Evolutionary conservation across 2,329 filamentous ascomycete genomes (phyloP).

Genomic region (Albophoma yamanashiensis): DNA sequence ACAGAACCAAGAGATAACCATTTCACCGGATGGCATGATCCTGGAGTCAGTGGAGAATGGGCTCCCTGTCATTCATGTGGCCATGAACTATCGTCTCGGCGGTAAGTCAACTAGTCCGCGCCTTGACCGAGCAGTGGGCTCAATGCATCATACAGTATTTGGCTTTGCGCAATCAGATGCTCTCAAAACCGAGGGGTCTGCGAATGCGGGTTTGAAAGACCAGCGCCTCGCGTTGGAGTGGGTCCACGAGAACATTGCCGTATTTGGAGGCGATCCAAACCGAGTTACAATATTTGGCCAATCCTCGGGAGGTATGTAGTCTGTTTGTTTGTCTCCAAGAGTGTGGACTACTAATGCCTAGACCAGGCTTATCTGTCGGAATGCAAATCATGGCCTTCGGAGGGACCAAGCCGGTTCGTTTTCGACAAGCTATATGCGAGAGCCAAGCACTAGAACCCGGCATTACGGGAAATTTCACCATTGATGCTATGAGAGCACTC

Average conservation of each 20-base stretch:
- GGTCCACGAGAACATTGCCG: slow-evolving; percentile 49
- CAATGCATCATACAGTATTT: slow-evolving; percentile 10
- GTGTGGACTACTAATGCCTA: not conserved
- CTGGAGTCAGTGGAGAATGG: slow-evolving; percentile 32
- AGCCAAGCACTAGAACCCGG: slow-evolving; percentile 40
- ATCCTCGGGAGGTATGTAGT: slow-evolving; percentile 17
- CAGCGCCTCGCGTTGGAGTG: slow-evolving; percentile 34
- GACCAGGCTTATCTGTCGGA: slow-evolving; percentile 26
- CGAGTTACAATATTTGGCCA: slow-evolving; percentile 39
- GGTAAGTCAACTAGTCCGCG: slow-evolving; percentile 3
- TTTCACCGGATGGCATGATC: slow-evolving; percentile 32
- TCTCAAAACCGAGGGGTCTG: slow-evolving; percentile 8
- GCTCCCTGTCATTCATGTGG: slow-evolving; percentile 21
- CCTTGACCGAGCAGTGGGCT: not conserved
- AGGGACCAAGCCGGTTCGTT: slow-evolving; percentile 28
- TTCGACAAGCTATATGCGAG: slow-evolving; percentile 33
- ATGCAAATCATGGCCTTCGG: slow-evolving; percentile 39
- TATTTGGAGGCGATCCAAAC: slow-evolving; percentile 54
- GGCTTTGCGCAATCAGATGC: slow-evolving; percentile 14
- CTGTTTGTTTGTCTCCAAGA: not conserved
- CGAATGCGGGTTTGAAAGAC: slow-evolving; percentile 41
- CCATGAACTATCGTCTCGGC: slow-evolving; percentile 21
- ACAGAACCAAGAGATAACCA: slow-evolving; percentile 19
- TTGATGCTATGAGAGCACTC: slow-evolving; percentile 32
- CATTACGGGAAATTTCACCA: slow-evolving; percentile 35